phyloP scores from a whole-genome alignment of 352 stramenopile species.

The Phytophthora macrochlamydospora region DNA sequence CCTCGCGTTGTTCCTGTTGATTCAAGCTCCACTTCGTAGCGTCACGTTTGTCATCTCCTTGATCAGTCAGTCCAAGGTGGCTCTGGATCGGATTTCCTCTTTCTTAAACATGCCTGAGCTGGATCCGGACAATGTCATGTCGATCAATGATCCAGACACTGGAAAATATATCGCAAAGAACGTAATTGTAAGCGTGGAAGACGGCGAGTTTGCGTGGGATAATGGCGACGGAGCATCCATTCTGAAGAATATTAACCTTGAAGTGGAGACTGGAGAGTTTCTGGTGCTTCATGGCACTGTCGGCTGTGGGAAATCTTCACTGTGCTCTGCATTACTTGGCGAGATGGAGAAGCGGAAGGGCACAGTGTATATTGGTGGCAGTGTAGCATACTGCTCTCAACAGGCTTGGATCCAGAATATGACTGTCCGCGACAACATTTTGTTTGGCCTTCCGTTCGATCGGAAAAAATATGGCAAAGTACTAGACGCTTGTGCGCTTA shows the following conservation, averaged over 20 bases:
- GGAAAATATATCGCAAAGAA: slow-evolving; percentile 30
- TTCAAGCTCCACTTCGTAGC: slow-evolving; percentile 38
- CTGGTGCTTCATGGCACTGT: slow-evolving; percentile 52
- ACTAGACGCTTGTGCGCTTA: slow-evolving; percentile 81
- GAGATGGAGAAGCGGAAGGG: slow-evolving; percentile 78
- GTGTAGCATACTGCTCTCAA: slow-evolving; percentile 83
- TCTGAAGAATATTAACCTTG: slow-evolving; percentile 37
- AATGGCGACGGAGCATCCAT: slow-evolving; percentile 11
- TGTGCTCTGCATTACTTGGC: slow-evolving; percentile 46
- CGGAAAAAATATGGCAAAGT: slow-evolving; percentile 57
- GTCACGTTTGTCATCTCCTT: slow-evolving; percentile 29
- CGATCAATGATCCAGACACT: slow-evolving; percentile 30
- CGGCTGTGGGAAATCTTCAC: slow-evolving; percentile 54
- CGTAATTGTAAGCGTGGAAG: slow-evolving; percentile 34
- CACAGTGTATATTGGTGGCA: slow-evolving; percentile 41
- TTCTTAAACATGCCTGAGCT: slow-evolving; percentile 33
- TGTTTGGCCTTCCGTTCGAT: slow-evolving; percentile 87
- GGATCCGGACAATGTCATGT: slow-evolving; percentile 26
- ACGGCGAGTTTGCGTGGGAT: slow-evolving; percentile 38
- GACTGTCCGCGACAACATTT: slow-evolving; percentile 94
- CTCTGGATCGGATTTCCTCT: slow-evolving; percentile 34
- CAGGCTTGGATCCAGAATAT: slow-evolving; percentile 96
- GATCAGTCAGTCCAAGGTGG: slow-evolving; percentile 34
- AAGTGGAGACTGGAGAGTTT: slow-evolving; percentile 45
- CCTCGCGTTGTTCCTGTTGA: slow-evolving; percentile 47